Percentiles rank a stretch among this genome's conserved stretches.
These are phyloP conservation scores for Kuraishia capsulata DNA, from an alignment of 805 yeast species.

Conservation along the genomic window DNA sequence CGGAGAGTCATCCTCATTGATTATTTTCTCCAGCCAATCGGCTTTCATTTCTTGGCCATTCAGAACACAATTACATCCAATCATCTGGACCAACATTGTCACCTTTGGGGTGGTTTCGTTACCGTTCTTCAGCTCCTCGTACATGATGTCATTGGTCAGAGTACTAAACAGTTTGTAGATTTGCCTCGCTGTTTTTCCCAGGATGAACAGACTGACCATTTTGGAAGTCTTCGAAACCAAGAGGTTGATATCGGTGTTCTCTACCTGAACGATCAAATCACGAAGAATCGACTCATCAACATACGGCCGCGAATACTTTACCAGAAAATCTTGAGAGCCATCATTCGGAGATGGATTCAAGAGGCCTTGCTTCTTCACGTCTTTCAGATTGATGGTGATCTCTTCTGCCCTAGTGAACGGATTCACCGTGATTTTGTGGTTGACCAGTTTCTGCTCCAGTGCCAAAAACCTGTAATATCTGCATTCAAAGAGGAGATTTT, in stretches of 20 bases:
- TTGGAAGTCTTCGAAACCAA: slow-evolving; percentile 21
- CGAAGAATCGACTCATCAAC: slow-evolving; percentile 26
- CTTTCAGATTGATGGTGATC: slow-evolving; percentile 40
- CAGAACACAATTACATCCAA: slow-evolving; percentile 11
- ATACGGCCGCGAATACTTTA: slow-evolving; percentile 36
- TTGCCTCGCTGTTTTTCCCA: slow-evolving; percentile 17
- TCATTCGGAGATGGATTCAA: not conserved
- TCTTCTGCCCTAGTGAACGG: slow-evolving; percentile 46
- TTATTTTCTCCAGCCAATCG: slow-evolving; percentile 17
- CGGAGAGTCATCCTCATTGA: not conserved
- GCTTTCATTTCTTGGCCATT: slow-evolving; percentile 19
- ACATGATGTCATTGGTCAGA: slow-evolving; percentile 16
- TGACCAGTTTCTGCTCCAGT: slow-evolving; percentile 62
- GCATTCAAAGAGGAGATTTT: slow-evolving; percentile 56
- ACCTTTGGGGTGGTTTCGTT: slow-evolving; percentile 7
- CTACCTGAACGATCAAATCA: slow-evolving; percentile 32
- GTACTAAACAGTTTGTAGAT: slow-evolving; percentile 12
- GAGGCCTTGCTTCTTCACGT: slow-evolving; percentile 31
- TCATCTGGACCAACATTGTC: slow-evolving; percentile 12
- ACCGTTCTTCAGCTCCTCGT: slow-evolving; percentile 10
- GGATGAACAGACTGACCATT: slow-evolving; percentile 13
- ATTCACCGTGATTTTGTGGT: slow-evolving; percentile 38
- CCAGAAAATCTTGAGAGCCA: slow-evolving; percentile 8
- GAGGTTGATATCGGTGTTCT: slow-evolving; percentile 18
- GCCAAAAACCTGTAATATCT: slow-evolving; percentile 68